Evolutionary conservation across 495 filamentous ascomycete genomes (phyloP), one percentile per base, ranked within the genome.

Genomic region (Tirmania nivea): DNA sequence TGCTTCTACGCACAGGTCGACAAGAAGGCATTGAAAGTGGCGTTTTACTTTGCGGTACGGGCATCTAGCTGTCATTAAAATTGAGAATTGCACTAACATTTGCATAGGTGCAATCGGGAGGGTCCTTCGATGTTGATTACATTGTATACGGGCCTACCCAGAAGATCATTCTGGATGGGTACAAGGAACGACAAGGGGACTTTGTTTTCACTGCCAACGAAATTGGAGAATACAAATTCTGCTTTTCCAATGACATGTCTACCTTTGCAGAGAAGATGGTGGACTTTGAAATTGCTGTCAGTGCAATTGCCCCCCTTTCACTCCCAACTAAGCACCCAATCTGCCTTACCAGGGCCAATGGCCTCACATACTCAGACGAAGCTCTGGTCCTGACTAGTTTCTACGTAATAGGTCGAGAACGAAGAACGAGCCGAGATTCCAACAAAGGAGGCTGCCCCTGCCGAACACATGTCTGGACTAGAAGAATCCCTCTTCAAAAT

Each of bases 171-270:
- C 67, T 95, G 60, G 84, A 93, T 55, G 90, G 86, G 50, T 71
- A 77, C 57, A 94, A 93, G 68, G 90, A 99, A 67, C 74, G 90
- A 54, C 90, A 96, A 69, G 90, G 90, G 49, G 92, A 99, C 68
- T 95, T 93, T 60, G 92, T 96, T 35, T 99, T 99, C 66, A 95
- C 92, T 2, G 92, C 90, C 5, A 83, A 83, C 59, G 83, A 93
- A 49, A 57, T 78, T n/a, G 92, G 92, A 49, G 90, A 96, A 62
- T 96, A 96, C 69, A 77, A 77, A 53, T 95, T 96, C 69, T 99
- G 92, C 75, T 96, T 99, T 72, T 81, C 90, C 70, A 99, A 96
- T 62, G 84, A 93, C 62, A 94, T 96, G 84, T 90, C 84, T 60
- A 96, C 89, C 2, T 94, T 90, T 62, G 80, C 89, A 20, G 92